A percentile compares a stretch with the other conserved stretches of the same genome.
phyloP scores from a whole-genome alignment of 1,284 basidiomycete genomes.

The Papiliotrema flavescens region DNA sequence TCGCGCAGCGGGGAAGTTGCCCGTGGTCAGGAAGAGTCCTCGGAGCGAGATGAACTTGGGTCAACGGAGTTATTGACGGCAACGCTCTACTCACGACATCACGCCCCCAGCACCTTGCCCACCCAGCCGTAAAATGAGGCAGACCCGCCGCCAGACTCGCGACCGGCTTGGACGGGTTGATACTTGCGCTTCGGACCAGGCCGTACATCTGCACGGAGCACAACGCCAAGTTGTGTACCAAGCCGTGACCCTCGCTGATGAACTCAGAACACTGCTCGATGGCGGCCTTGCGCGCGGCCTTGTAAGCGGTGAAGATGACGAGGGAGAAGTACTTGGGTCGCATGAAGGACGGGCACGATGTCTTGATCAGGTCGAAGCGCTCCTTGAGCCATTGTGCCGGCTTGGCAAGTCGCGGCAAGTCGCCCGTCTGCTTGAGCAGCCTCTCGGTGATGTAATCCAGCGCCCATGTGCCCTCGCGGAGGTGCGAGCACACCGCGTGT shows the following conservation, averaged over 20 bases:
- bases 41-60: constrained; percentile 76
- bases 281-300: constrained; percentile 72
- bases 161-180: constrained; percentile 61
- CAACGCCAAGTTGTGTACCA: constrained; percentile 82
- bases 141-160: constrained; percentile 89
- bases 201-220: constrained; percentile 91
- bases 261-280: constrained; percentile 85
- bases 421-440: constrained; percentile 62
- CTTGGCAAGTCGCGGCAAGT: constrained; percentile 63
- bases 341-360: constrained; percentile 72
- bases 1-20: constrained; percentile 78
- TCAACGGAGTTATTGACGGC: not conserved
- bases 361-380: constrained; percentile 73
- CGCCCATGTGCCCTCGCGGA: constrained; percentile 83
- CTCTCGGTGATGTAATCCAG: constrained; percentile 76
- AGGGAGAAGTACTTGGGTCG: constrained; percentile 92
- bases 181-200: constrained; percentile 77
- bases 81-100: constrained; percentile 60
- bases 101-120: constrained; percentile 95
- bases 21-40: constrained; percentile 87
- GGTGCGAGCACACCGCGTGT: constrained; percentile 78
- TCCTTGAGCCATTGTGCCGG: constrained; percentile 79
- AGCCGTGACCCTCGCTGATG: constrained; percentile 73
- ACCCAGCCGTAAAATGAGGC: constrained; percentile 83
- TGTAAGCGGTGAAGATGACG: constrained; percentile 83